Percentiles rank a stretch among this genome's conserved stretches.
Evolutionary conservation across 83 land plant genomes (phyloP).

Genomic region (Thuja plicata): DNA sequence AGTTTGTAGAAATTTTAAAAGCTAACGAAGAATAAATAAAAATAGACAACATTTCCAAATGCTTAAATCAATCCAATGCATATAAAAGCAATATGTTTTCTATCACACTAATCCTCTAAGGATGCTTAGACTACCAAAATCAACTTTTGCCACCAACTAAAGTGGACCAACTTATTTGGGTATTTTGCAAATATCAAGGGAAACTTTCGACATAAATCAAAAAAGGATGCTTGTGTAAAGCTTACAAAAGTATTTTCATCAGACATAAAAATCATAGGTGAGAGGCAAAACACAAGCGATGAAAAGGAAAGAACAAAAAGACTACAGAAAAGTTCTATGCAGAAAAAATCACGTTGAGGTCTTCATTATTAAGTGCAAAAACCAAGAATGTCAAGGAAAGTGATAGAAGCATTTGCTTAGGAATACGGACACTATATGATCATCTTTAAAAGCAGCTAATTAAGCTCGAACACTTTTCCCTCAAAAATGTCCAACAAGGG

Average conservation of each 20-base stretch:
- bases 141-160: neutral
- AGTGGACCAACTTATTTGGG: neutral
- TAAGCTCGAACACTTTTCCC: neutral
- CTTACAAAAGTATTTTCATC: neutral
- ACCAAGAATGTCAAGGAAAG: neutral
- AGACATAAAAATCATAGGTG: neutral
- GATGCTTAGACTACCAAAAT: neutral
- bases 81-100: neutral
- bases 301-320: neutral
- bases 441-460: neutral
- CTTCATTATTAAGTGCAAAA: no score
- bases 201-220: neutral
- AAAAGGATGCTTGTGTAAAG: neutral
- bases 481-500: neutral
- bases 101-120: neutral
- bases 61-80: neutral
- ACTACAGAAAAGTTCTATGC: neutral
- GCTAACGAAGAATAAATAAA: neutral
- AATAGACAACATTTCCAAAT: neutral
- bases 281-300: neutral
- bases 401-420: neutral
- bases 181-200: neutral
- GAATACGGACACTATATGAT: neutral
- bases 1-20: neutral
- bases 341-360: neutral